Evolutionary conservation across 2,329 filamentous ascomycete species (phyloP), one percentile per base, ranked within the genome.

Genomic region (Calonectria montana): DNA sequence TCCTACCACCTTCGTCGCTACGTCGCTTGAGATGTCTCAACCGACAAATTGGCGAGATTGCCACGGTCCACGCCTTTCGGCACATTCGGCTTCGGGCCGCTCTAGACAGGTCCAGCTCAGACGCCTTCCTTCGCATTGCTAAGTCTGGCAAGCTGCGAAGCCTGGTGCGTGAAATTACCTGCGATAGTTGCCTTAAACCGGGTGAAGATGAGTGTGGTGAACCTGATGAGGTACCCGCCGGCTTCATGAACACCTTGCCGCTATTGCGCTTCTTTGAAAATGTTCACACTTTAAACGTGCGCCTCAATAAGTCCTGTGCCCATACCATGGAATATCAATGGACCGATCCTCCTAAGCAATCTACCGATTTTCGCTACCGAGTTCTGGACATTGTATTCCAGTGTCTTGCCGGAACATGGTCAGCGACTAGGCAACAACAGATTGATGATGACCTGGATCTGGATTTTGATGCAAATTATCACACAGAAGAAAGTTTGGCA

Each of bases 331-430:
- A 18, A 7, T 21, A 61, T 4, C 5, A 61, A n/a, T 7, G 13
- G 7, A 10, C 23, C 3, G 5, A 15, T 2, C 13, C 25, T 25
- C 57, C 59, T 45, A 70, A 74, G 25, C 43, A 48, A 10, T 10
- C 31, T 1, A 25, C 13, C 1, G 39, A 66, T 15, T 39, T 74
- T 21, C 63, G 73, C 6, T 64, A 48, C n/a, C 47, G 50, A 4
- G 45, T 75, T 2, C 35, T 74, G 3, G 41, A 73, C 23, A 67
- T 50, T 2, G 15, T 75, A 6, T 75, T 74, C 41, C 45, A 59
- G 2, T 73, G 62, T 18, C 39, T 76, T 0, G 74, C 64, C 5
- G 70, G 70, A 0, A 61, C 64, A 6, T 71, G 67, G 69, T 41
- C 41, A 12, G 31, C 23, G 7, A 9, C 59, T 18, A 6, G 27